Evolutionary conservation across 208 protist species (phyloP).

Genomic region (Crithidia thermophila): DNA sequence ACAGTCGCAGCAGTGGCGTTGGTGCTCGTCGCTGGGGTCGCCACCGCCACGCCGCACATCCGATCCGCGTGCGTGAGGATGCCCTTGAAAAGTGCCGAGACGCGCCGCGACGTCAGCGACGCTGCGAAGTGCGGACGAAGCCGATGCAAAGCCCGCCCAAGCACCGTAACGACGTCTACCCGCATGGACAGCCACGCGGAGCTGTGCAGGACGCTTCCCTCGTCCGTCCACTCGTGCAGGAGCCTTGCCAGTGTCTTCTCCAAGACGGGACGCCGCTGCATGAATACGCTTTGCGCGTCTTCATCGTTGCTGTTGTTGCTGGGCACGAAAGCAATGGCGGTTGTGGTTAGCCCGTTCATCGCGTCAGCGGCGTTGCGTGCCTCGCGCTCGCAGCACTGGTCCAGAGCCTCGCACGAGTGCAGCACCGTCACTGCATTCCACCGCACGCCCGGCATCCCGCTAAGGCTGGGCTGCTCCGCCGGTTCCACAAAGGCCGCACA

Average conservation of each 20-base stretch:
- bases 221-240: slow-evolving; percentile 19
- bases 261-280: slow-evolving; percentile 8
- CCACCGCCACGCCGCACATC: slow-evolving; percentile 38
- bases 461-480: neutral
- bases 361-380: neutral
- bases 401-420: slow-evolving; percentile 29
- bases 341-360: neutral
- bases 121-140: slow-evolving; percentile 19
- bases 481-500: slow-evolving; percentile 32
- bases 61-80: slow-evolving; percentile 50
- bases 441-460: no score
- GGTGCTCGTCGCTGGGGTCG: no score
- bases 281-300: no score
- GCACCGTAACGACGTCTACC: slow-evolving; percentile 17
- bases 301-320: no score
- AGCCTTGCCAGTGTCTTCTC: slow-evolving; percentile 23
- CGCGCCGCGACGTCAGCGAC: slow-evolving; percentile 38
- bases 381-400: slow-evolving; percentile 11
- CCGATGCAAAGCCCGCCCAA: slow-evolving; percentile 16
- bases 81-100: slow-evolving; percentile 50
- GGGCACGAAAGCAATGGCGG: no score
- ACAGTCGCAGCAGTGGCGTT: no score
- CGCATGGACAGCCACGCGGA: slow-evolving; percentile 20
- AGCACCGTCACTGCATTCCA: slow-evolving; percentile 33
- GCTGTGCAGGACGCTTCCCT: neutral